Conservation (phyloP, 306 rosid species). For the Cucurbita argyrosperma region DNA sequence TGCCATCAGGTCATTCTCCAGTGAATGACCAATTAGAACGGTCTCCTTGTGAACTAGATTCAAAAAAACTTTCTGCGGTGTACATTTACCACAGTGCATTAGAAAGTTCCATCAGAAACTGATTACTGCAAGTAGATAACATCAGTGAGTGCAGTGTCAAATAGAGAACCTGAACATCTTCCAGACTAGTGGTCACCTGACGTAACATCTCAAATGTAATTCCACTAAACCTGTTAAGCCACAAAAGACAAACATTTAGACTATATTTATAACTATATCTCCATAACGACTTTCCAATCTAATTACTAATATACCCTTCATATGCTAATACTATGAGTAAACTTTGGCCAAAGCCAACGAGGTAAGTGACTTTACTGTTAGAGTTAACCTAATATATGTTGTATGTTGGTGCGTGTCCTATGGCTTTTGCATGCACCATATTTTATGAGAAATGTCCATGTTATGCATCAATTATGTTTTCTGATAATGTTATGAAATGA, state of each 20-base stretch:
- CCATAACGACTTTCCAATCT: too few relatives aligned
- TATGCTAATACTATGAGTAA: too few relatives aligned
- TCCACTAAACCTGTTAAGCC: conserved; percentile 74
- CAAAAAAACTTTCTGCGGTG: conserved; percentile 53
- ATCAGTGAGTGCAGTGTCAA: conserved; percentile 1
- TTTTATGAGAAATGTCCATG: too few relatives aligned
- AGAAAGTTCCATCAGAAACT: conserved; percentile 10
- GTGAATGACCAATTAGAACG: conserved; percentile 76
- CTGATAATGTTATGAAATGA: too few relatives aligned
- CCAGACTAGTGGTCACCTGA: conserved; percentile 68
- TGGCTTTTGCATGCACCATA: too few relatives aligned
- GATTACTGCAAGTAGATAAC: conserved; percentile 5
- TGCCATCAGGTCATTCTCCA: conserved; percentile 86
- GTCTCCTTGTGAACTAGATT: conserved; percentile 80
- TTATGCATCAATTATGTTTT: too few relatives aligned
- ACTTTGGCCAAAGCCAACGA: too few relatives aligned
- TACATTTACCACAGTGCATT: conserved; percentile 23
- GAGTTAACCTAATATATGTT: too few relatives aligned
- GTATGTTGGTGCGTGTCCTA: too few relatives aligned
- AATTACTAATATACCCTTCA: too few relatives aligned
- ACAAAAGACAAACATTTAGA: not conserved
- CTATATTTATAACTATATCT: too few relatives aligned
- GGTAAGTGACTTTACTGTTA: too few relatives aligned
- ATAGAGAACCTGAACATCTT: conserved; percentile 69
- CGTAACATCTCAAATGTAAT: conserved; percentile 77